Conservation (phyloP, 352 stramenopile species). For the Phytophthora megakarya region DNA sequence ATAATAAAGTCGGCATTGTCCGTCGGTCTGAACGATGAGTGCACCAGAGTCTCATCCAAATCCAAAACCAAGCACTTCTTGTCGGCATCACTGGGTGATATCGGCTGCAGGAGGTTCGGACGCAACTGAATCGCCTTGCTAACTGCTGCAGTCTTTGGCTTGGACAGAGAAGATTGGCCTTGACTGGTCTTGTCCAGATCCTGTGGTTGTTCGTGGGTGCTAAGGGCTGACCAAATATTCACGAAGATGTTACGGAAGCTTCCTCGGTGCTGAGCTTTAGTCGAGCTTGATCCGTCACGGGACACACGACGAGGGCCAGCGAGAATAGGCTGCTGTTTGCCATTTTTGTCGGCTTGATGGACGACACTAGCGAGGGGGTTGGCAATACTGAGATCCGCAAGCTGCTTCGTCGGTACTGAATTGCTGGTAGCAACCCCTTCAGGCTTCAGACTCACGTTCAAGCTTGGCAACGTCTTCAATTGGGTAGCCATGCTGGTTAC, state of each 20-base stretch:
- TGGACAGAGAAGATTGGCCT: constrained; percentile 25
- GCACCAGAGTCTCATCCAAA: constrained; percentile 98
- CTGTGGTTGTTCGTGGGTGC: constrained; percentile 60
- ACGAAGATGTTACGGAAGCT: constrained; percentile 71
- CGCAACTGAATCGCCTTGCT: constrained; percentile 46
- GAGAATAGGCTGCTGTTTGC: constrained; percentile 54
- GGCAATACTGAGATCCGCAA: background rate
- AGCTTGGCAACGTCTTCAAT: no score
- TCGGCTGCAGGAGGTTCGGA: constrained; percentile 58
- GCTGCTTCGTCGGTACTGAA: no score
- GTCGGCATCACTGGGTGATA: constrained; percentile 49
- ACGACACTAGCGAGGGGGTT: constrained; percentile 66
- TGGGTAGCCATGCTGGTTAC: no score
- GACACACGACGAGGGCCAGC: constrained; percentile 33
- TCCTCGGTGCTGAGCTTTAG: constrained; percentile 33
- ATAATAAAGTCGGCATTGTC: constrained; percentile 96
- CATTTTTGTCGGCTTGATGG: constrained; percentile 67
- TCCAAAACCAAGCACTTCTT: constrained; percentile 95
- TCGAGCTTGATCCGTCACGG: constrained; percentile 30
- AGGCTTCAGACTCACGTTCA: no score
- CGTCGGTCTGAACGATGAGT: constrained; percentile 96
- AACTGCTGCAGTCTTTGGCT: constrained; percentile 17
- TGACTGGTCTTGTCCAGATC: constrained; percentile 33
- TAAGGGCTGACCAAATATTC: constrained; percentile 70
- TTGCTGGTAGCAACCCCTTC: no score